Percentiles rank a stretch among this genome's conserved stretches.
phyloP scores from a whole-genome alignment of 2,329 filamentous ascomycete genomes.

The Cordyceps sp. region DNA sequence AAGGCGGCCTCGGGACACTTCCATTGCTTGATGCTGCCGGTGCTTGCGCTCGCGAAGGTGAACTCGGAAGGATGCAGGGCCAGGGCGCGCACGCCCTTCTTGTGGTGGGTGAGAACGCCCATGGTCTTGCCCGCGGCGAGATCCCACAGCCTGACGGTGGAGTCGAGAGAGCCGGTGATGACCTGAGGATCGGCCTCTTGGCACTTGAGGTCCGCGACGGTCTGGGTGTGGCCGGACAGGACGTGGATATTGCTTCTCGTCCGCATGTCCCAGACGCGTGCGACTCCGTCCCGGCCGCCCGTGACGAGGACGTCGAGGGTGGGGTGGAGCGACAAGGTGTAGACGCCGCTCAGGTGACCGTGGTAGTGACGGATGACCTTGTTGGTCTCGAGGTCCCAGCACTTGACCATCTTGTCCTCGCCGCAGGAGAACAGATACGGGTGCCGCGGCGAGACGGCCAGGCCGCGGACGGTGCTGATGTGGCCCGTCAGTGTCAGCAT shows the following conservation, averaged over 20 bases:
- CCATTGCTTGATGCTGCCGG: slow-evolving; percentile 96
- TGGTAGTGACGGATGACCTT: slow-evolving; percentile 98
- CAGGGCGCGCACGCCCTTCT: slow-evolving; percentile 82
- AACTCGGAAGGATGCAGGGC: slow-evolving; percentile 82
- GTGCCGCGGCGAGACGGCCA: slow-evolving; percentile 84
- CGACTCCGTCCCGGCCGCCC: slow-evolving; percentile 85
- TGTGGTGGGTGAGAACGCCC: slow-evolving; percentile 93
- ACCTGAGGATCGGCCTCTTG: slow-evolving; percentile 95
- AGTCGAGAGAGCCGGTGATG: slow-evolving; percentile 83
- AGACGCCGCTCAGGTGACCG: slow-evolving; percentile 89
- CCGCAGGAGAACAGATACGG: slow-evolving; percentile 96
- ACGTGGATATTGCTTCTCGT: slow-evolving; percentile 94
- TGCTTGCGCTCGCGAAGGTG: slow-evolving; percentile 86
- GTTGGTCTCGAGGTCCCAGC: slow-evolving; percentile 99
- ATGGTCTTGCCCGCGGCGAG: slow-evolving; percentile 91
- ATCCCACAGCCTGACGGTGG: slow-evolving; percentile 86
- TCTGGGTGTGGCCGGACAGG: slow-evolving; percentile 75
- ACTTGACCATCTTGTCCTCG: slow-evolving; percentile 99
- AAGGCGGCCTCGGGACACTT: slow-evolving; percentile 96
- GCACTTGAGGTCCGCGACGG: slow-evolving; percentile 75
- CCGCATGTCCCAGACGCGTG: slow-evolving; percentile 96
- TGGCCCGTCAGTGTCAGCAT: slow-evolving; percentile 81
- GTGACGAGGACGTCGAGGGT: slow-evolving; percentile 91
- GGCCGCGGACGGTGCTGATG: slow-evolving; percentile 80
- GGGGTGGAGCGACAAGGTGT: slow-evolving; percentile 83